Evolutionary conservation across 371 early-diverging fungal species (phyloP).

Genomic region (Basidiobolus meristosporus): DNA sequence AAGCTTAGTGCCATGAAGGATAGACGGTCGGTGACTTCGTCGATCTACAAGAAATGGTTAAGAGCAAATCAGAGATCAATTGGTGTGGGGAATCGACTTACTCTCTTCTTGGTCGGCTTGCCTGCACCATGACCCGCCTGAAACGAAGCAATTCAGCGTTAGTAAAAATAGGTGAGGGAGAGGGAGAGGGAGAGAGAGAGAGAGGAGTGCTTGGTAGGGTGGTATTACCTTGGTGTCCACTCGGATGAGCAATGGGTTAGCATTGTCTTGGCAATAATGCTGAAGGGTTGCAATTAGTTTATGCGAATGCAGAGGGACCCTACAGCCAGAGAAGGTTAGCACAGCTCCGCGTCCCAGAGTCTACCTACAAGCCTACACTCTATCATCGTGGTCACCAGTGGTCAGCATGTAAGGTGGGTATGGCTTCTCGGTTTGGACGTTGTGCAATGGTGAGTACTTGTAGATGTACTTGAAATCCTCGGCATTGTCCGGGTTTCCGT

Average conservation of each 20-base stretch:
- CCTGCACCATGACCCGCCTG: constrained; percentile 51
- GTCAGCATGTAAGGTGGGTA: constrained; percentile 21
- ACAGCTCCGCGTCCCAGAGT: constrained; percentile 1
- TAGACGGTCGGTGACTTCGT: constrained; percentile 6
- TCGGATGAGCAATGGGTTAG: constrained; percentile 28
- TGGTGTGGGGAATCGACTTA: too few species aligned
- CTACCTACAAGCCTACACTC: constrained; percentile 8
- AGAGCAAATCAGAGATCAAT: too few species aligned
- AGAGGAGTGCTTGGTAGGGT: too few species aligned
- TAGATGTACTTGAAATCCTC: constrained; percentile 16
- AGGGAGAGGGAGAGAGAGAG: too few species aligned
- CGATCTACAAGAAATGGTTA: too few species aligned
- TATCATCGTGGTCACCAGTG: constrained; percentile 24
- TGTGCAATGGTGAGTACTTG: constrained; percentile 44
- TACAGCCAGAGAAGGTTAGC: too few species aligned
- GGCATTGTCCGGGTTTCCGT: constrained; percentile 20
- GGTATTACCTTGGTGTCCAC: constrained; percentile 31
- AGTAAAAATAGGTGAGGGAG: too few species aligned
- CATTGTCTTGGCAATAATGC: constrained; percentile 15
- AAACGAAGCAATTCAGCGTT: too few species aligned
- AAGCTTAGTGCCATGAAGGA: neutral
- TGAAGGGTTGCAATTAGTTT: constrained; percentile 40
- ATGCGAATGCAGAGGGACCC: constrained; percentile 22
- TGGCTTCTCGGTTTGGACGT: constrained; percentile 14
- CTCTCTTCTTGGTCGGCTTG: constrained; percentile 27